Percentiles rank a stretch among this genome's conserved stretches.
Conservation (phyloP, 1,284 basidiomycete species). For the Ganoderma lingzhi region DNA sequence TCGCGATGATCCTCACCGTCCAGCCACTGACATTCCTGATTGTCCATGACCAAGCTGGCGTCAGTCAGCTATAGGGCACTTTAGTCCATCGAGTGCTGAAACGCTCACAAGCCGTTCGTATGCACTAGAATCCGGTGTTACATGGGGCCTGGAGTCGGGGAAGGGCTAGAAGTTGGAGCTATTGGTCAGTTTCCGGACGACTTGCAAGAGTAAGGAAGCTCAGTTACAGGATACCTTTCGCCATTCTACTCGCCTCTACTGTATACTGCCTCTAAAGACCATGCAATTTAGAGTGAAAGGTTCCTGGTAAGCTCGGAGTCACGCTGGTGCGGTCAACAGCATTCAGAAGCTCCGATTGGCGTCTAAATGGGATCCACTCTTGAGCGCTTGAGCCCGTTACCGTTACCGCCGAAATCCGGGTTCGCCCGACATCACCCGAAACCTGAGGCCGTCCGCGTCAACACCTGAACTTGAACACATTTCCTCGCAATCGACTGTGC, state of each 20-base stretch:
- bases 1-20: not conserved
- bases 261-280: no score
- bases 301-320: not conserved
- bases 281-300: not conserved
- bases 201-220: no score
- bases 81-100: not conserved
- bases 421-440: no score
- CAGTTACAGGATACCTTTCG: no score
- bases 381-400: not conserved
- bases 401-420: not conserved
- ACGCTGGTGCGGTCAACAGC: not conserved
- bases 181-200: not conserved
- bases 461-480: no score
- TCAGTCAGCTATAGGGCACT: not conserved
- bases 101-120: not conserved
- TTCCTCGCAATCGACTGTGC: not conserved
- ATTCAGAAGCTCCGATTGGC: no score
- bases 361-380: not conserved
- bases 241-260: no score
- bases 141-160: not conserved
- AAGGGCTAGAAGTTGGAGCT: constrained; percentile 2
- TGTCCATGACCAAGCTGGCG: not conserved
- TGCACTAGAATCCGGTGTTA: not conserved
- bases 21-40: not conserved
- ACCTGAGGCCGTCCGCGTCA: no score